Evolutionary conservation across 306 rosid species (phyloP), one percentile per base, ranked within the genome.

Genomic region (Quercus bicolor): DNA sequence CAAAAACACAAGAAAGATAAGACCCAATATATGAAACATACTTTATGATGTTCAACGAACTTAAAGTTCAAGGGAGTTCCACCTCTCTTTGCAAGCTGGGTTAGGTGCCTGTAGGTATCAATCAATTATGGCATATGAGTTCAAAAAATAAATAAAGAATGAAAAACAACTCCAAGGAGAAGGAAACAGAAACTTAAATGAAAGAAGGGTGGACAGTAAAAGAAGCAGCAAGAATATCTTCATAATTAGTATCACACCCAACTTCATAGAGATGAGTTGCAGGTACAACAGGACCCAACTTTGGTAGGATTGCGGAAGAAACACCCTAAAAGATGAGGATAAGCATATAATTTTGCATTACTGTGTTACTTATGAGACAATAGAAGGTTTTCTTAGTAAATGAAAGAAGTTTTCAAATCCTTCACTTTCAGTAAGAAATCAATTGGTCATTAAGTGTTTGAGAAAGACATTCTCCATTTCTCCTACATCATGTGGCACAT

Each of bases 41-140:
- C 98, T 94, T 92, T 92, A 59, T 87, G 93, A 76, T 92, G 98
- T 79, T 95, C 98, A 55, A 95, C 98, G 79, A 95, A 92, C 76
- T 91, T 86, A 31, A 88, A 95, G 73, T 90, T 87, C 74, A 95
- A 79, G 29, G 97, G 98, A 68, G 74, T 87, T 75, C 98, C 98
- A 15, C 98, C 96, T 86, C 81, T 91, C 82, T 75, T 86, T 65
- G 97, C 85, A 53, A 95, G 94, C 76, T 95, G 91, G 78, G 95
- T 90, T 15, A 92, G 93, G 88, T 95, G 98, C 98, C 98, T 95
- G 83, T 43, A 61, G 43, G 33, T 21, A 79, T 77, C 75, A 70
- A 78, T 79, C 65, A 60, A 80, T 43, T 51, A 68, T 9, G 37
- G 45, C 15, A 69, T 24, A 18, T 20, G 45, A 77, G 21, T 53